Conservation (phyloP, 140 eudicot genomes). For the Cichorium intybus region DNA sequence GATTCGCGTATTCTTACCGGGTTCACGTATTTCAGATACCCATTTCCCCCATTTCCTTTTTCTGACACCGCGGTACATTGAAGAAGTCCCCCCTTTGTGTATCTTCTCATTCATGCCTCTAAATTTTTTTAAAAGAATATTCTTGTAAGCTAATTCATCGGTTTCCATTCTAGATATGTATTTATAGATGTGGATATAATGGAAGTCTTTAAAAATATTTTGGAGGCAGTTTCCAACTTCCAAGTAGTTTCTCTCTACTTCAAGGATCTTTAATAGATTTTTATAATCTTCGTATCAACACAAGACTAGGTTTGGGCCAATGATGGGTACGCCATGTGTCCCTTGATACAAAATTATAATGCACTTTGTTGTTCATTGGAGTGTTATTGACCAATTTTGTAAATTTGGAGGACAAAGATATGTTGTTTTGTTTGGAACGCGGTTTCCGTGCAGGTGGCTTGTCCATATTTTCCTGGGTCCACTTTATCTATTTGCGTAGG, state of each 20-base stretch:
- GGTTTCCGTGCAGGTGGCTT: slow-evolving; percentile 38
- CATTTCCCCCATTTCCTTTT: slow-evolving; percentile 90
- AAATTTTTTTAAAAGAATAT: not conserved
- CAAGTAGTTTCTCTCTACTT: slow-evolving; percentile 41
- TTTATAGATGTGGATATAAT: slow-evolving; percentile 39
- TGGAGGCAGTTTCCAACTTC: slow-evolving; percentile 54
- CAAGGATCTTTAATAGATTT: slow-evolving; percentile 15
- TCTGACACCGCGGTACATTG: slow-evolving; percentile 67
- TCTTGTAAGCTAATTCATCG: slow-evolving; percentile 4
- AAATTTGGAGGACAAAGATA: slow-evolving; percentile 26
- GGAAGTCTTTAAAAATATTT: slow-evolving; percentile 9
- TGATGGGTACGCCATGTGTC: slow-evolving; percentile 18
- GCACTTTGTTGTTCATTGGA: not conserved
- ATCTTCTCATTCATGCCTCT: slow-evolving; percentile 9
- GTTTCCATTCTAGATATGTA: slow-evolving; percentile 24
- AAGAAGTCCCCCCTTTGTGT: slow-evolving; percentile 43
- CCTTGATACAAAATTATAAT: too few relatives aligned
- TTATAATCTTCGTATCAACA: slow-evolving; percentile 20
- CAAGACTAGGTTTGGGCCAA: slow-evolving; percentile 27
- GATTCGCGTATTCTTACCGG: slow-evolving; percentile 61
- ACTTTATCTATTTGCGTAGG: slow-evolving; percentile 27
- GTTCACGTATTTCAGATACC: slow-evolving; percentile 91
- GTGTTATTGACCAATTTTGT: slow-evolving; percentile 10
- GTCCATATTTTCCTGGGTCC: slow-evolving; percentile 18
- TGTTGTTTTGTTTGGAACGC: slow-evolving; percentile 34